Evolutionary conservation across 148 eudicot genomes (phyloP).

Genomic region (Rhododendron mucronatum): DNA sequence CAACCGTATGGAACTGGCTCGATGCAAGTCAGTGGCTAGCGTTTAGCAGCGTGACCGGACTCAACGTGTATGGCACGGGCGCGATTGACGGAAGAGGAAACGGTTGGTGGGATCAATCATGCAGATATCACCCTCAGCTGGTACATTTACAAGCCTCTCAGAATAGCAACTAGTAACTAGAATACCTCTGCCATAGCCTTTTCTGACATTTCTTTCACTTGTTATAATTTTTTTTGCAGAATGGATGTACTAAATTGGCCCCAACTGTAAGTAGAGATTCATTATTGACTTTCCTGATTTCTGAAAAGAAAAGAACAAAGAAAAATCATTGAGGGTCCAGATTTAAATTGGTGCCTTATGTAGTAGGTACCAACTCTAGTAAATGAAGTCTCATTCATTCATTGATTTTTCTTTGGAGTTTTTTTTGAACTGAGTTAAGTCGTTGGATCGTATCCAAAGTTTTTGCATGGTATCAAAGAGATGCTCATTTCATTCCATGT

Average conservation of each 20-base stretch:
- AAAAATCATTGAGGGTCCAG: background rate
- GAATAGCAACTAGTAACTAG: background rate
- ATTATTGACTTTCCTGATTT: background rate
- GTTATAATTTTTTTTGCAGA: slow-evolving; percentile 28
- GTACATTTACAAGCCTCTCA: slow-evolving; percentile 18
- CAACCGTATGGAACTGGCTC: slow-evolving; percentile 37
- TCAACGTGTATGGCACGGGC: slow-evolving; percentile 43
- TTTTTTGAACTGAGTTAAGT: no score
- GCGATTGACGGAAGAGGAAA: slow-evolving; percentile 46
- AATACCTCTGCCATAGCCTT: background rate
- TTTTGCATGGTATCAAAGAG: no score
- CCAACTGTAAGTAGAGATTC: slow-evolving; percentile 52
- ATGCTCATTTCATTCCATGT: no score
- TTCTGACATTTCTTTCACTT: background rate
- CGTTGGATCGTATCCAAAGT: no score
- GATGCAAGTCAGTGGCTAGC: slow-evolving; percentile 56
- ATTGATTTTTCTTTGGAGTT: background rate
- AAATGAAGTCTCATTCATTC: background rate
- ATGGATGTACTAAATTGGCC: slow-evolving; percentile 51
- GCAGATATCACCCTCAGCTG: slow-evolving; percentile 51
- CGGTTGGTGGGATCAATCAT: slow-evolving; percentile 79
- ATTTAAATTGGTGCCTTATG: background rate
- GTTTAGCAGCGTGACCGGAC: slow-evolving; percentile 35
- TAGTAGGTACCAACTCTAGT: background rate
- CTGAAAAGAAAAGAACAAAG: background rate